These are phyloP conservation scores for Melanomma pulvis-pyrius DNA, from an alignment of 495 filamentous ascomycete genomes.

Conservation along the genomic window DNA sequence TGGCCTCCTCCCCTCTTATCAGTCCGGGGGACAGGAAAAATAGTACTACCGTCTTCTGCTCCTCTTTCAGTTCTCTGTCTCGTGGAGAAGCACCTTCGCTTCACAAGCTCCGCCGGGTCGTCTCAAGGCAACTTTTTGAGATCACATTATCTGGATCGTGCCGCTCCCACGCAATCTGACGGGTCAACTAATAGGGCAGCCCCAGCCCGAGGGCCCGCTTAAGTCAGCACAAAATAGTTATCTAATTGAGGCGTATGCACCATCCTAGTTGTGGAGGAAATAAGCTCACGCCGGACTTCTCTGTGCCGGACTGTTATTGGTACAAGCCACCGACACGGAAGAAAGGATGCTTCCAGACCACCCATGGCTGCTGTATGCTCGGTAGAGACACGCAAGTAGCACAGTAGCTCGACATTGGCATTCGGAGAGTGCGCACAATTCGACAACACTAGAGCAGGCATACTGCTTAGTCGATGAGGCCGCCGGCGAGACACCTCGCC, in stretches of 20 bases:
- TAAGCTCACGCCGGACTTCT: not conserved
- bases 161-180: not conserved
- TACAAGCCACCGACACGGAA: not conserved
- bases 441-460: not conserved
- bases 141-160: not conserved
- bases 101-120: not conserved
- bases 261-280: not conserved
- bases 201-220: not conserved
- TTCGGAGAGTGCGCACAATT: not conserved
- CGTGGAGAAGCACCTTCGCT: not conserved
- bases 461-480: not conserved
- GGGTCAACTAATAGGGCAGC: not conserved
- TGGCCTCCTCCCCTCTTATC: not conserved
- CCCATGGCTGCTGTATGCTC: not conserved
- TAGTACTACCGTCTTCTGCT: no score
- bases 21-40: no score
- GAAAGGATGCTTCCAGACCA: slow-evolving; percentile 8
- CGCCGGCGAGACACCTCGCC: not conserved
- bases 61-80: not conserved
- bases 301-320: not conserved
- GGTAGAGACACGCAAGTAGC: not conserved
- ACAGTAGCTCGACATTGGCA: not conserved
- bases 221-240: not conserved
- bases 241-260: slow-evolving; percentile 7
- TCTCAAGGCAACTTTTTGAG: not conserved